These are phyloP conservation scores for Xanthoconium purpureum DNA, from an alignment of 768 basidiomycete species.

Conservation along the genomic window DNA sequence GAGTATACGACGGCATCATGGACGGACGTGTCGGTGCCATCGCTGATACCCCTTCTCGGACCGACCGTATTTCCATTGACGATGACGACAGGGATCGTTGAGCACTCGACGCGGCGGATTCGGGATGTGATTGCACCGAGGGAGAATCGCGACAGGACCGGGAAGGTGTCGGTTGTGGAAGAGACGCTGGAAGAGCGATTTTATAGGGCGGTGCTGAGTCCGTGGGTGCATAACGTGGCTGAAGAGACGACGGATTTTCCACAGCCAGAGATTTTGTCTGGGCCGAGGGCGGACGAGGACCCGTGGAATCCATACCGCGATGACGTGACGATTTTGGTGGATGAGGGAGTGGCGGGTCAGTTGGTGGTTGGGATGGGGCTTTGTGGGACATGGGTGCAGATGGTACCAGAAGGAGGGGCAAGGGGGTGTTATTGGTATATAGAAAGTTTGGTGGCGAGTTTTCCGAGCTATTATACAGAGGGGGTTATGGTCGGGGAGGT, in stretches of 20 bases:
- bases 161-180: slow-evolving; percentile 34
- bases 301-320: slow-evolving; percentile 40
- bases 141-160: background rate
- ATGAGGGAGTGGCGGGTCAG: slow-evolving; percentile 8
- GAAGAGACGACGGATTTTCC: slow-evolving; percentile 37
- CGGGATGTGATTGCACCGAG: slow-evolving; percentile 42
- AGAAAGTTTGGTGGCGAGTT: slow-evolving; percentile 45
- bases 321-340: slow-evolving; percentile 30
- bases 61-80: slow-evolving; percentile 55
- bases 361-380: slow-evolving; percentile 32
- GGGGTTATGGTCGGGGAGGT: background rate
- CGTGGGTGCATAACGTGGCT: slow-evolving; percentile 41
- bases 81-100: slow-evolving; percentile 60
- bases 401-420: slow-evolving; percentile 17
- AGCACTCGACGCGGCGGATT: slow-evolving; percentile 59
- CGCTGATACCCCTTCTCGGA: slow-evolving; percentile 46
- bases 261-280: slow-evolving; percentile 31
- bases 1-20: slow-evolving; percentile 28
- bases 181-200: slow-evolving; percentile 40
- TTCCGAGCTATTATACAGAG: slow-evolving; percentile 50
- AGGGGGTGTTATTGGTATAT: slow-evolving; percentile 52
- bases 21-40: slow-evolving; percentile 25
- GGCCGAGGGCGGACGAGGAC: slow-evolving; percentile 22
- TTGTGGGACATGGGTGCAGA: slow-evolving; percentile 36
- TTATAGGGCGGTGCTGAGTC: slow-evolving; percentile 47